phyloP scores from a whole-genome alignment of 495 filamentous ascomycete genomes.

The Neurospora pannonica region DNA sequence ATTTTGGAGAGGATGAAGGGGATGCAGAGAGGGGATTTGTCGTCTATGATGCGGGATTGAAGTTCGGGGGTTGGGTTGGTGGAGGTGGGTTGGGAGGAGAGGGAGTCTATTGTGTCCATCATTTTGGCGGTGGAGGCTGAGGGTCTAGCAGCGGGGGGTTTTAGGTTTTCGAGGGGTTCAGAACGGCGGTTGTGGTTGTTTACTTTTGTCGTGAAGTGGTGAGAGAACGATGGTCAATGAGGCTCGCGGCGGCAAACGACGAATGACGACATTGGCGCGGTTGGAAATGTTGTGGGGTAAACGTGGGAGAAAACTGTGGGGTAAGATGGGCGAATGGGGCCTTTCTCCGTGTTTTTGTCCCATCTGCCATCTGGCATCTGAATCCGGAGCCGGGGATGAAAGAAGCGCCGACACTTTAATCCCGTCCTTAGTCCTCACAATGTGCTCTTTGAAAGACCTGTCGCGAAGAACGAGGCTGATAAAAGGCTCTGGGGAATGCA shows the following conservation, averaged over 20 bases:
- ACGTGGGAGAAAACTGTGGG: background rate
- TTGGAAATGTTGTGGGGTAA: background rate
- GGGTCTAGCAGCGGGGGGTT: too few species aligned
- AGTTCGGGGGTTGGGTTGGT: conserved; percentile 10
- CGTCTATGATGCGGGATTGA: conserved; percentile 50
- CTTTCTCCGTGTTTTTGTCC: background rate
- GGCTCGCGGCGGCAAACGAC: background rate
- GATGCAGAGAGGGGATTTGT: conserved; percentile 80
- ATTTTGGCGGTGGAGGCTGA: background rate
- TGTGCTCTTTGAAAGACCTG: accelerated
- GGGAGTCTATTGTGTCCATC: background rate
- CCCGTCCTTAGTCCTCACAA: background rate
- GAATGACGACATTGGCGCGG: background rate
- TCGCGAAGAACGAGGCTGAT: background rate
- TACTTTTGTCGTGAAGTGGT: background rate
- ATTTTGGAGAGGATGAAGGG: conserved; percentile 71
- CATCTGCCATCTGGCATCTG: too few species aligned
- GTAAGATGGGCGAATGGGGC: background rate
- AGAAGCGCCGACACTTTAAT: background rate
- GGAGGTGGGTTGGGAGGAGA: conserved; percentile 1
- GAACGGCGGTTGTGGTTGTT: background rate
- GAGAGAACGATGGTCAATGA: background rate
- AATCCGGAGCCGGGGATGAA: background rate
- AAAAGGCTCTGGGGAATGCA: background rate
- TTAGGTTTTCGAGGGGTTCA: too few species aligned